Evolutionary conservation across 108 stramenopile species (phyloP), one percentile per base, ranked within the genome.

Genomic region (Discostella pseudostelligera): DNA sequence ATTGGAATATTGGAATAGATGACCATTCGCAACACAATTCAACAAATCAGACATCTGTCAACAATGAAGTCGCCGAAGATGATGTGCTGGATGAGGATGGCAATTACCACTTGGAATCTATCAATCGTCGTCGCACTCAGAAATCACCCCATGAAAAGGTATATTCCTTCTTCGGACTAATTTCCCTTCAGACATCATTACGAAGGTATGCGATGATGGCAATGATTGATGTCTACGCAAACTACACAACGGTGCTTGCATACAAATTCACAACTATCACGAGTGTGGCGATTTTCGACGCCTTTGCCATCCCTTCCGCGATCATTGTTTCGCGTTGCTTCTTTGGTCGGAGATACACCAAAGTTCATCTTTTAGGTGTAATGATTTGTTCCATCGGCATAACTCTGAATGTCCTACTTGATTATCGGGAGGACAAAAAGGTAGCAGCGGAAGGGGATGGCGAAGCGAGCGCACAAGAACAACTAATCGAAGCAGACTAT

Each of bases 221-320:
- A 1, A 14, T 87, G 36, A 28, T 83, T 37, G 88, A 89, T 56
- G 84, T 89, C 1, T 84, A 87, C 63, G 91, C 84, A 3, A 90
- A 93, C 44, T 87, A 83, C 24, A 39, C 83, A 16, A 81, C 85
- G 10, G 67, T 86, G 9, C 68, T 80, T 20, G 85, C 87, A 3
- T 92, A 80, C 46, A 83, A 85, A 59, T 97, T 92, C 74, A 98
- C 98, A 8, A 94, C 90, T 14, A 78, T 98, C 44, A 94, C 97
- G 8, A 90, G 85, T 26, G 93, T 96, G 7, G 82, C 93, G 19
- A 72, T 99, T 40, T 81, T 98, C 12, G 97, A 98, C 73, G 83
- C 93, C 19, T 72, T 98, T 36, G 86, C 96, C 20, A 98, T 99
- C 24, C 98, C 97, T 0, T 74, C 92, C 40, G 86, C 94, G 16